phyloP scores from a whole-genome alignment of 768 basidiomycete species.

The Rhizopogon sp. region DNA sequence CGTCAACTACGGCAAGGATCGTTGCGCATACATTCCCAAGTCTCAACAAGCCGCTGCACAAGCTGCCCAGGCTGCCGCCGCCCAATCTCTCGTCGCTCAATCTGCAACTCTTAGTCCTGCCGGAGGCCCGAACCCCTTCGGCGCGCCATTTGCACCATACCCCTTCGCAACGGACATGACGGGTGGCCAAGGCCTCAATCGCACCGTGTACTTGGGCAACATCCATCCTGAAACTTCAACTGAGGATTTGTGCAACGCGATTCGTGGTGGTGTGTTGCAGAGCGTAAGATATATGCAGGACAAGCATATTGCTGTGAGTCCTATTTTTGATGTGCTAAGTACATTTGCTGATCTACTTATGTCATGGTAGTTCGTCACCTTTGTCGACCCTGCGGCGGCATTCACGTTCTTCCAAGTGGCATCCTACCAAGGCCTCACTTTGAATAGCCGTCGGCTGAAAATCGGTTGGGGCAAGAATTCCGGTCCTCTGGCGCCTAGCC shows the following conservation, averaged over 20 bases:
- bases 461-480: conserved; percentile 98
- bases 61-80: conserved; percentile 83
- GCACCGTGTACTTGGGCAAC: conserved; percentile 94
- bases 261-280: conserved; percentile 95
- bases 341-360: conserved; percentile 1
- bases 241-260: conserved; percentile 94
- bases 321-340: conserved; percentile 2
- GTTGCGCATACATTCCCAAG: conserved; percentile 96
- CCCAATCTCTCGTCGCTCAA: conserved; percentile 58
- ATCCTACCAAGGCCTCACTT: conserved; percentile 79
- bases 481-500: conserved; percentile 76
- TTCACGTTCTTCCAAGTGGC: conserved; percentile 94
- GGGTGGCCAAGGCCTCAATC: conserved; percentile 62
- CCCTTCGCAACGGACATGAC: conserved; percentile 43
- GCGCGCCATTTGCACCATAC: conserved; percentile 41
- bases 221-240: conserved; percentile 94
- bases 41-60: conserved; percentile 88
- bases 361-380: conserved; percentile 77
- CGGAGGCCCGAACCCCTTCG: conserved; percentile 24
- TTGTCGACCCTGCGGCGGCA: conserved; percentile 90
- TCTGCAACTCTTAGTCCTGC: conserved; percentile 36
- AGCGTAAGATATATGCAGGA: conserved; percentile 95
- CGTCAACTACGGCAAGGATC: conserved; percentile 98
- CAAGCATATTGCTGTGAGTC: conserved; percentile 90
- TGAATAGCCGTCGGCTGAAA: conserved; percentile 93